These are phyloP conservation scores for Termitomyces titanicus DNA, from an alignment of 768 basidiomycete species.

Conservation along the genomic window DNA sequence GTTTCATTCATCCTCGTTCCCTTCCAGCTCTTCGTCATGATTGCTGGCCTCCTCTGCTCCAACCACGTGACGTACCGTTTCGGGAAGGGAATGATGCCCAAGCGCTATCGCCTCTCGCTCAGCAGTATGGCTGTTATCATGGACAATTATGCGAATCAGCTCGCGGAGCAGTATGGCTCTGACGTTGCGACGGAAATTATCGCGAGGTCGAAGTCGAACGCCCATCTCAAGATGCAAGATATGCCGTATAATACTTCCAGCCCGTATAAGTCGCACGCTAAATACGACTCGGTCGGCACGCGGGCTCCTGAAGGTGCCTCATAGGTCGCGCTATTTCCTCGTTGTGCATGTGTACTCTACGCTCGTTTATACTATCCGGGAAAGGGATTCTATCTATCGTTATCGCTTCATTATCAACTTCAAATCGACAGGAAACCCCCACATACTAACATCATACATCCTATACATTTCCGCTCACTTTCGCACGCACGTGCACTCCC, in stretches of 20 bases:
- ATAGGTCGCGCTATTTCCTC: neutral
- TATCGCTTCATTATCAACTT: neutral
- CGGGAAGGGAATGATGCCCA: constrained; percentile 87
- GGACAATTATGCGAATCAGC: constrained; percentile 76
- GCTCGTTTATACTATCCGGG: too few species aligned
- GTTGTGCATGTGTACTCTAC: neutral
- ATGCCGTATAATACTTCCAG: constrained; percentile 18
- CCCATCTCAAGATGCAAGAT: constrained; percentile 25
- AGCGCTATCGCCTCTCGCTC: constrained; percentile 71
- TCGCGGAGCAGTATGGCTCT: constrained; percentile 64
- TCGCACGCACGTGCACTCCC: neutral
- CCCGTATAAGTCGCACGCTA: constrained; percentile 11
- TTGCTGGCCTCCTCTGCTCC: constrained; percentile 63
- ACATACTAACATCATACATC: neutral
- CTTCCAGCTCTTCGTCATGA: constrained; percentile 58
- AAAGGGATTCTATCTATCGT: neutral
- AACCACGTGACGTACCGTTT: constrained; percentile 86
- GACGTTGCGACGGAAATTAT: constrained; percentile 55
- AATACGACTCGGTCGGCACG: constrained; percentile 20
- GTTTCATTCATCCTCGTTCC: constrained; percentile 65
- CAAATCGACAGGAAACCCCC: neutral
- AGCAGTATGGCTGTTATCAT: constrained; percentile 76
- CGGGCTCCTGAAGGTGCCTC: constrained; percentile 12
- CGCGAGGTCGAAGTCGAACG: constrained; percentile 45
- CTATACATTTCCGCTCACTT: neutral